Evolutionary conservation across 306 rosid species (phyloP), one percentile per base, ranked within the genome.

Genomic region (Castanea crenata): DNA sequence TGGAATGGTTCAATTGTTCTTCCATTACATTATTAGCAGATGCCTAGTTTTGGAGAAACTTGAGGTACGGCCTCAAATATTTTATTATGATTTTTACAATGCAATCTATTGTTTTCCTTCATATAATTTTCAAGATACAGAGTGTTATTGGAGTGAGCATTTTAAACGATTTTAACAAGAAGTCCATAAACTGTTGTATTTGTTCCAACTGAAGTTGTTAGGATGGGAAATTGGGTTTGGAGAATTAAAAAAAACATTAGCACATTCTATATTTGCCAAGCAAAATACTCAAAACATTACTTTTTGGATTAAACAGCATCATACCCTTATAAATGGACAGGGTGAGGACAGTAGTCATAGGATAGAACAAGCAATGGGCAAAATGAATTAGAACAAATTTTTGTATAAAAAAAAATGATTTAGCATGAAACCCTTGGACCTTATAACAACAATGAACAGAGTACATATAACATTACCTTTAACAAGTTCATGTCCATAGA

Each of bases 401-500:
- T 34, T 4, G 51, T 38, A 68, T 23, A 15, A 35, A 35, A 61
- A 83, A 72, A 61, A 20, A 71, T 21, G 2, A 78, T 27, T 35
- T 64, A 75, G 27, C 73, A 57, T 64, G 78, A 61, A 70, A 73
- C 6, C n/a, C 18, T 74, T 20, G 74, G 76, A 59, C 31, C 81
- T 72, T 25, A 27, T 75, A 76, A 69, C 31, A 63, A 46, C 75
- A 76, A 77, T 55, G 68, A 70, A 29, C 31, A 23, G 52, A 51
- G 49, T 52, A 54, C 23, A 49, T 54, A 69, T 12, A 74, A 69
- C 55, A 73, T 79, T 84, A 95, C 99, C 98, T 90, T 95, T 95
- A 78, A 95, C 97, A 80, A 95, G 96, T 72, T 95, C 99, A 62
- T 95, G 98, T n/a, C 99, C 99, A 55, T 87, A 92, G 81, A 95